These are phyloP conservation scores for Neonectria ditissima DNA, from an alignment of 2,329 filamentous ascomycete genomes.

Conservation along the genomic window DNA sequence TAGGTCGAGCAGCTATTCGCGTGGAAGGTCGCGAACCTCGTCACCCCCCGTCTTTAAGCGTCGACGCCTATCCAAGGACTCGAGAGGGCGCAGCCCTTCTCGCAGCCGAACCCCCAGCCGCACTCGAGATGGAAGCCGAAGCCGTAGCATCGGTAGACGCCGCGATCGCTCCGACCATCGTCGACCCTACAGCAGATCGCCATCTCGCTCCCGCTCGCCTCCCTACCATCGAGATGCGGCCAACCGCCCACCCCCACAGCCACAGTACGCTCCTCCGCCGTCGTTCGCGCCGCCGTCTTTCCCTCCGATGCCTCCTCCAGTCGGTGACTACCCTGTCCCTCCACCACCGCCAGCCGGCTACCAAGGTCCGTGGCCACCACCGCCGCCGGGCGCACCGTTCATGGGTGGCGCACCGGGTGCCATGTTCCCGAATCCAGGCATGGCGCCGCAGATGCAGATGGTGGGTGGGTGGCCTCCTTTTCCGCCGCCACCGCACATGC, in stretches of 20 bases:
- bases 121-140: conserved; percentile 31
- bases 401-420: conserved; percentile 35
- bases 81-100: conserved; percentile 37
- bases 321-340: conserved; percentile 47
- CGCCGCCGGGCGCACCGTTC: conserved; percentile 36
- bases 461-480: conserved; percentile 43
- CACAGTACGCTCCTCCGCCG: conserved; percentile 35
- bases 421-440: conserved; percentile 47
- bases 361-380: conserved; percentile 57
- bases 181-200: conserved; percentile 43
- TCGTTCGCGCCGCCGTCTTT: conserved; percentile 38
- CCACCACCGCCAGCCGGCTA: conserved; percentile 55
- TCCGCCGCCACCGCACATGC: conserved; percentile 35
- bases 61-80: conserved; percentile 42
- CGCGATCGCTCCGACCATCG: conserved; percentile 37
- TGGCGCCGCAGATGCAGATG: conserved; percentile 46
- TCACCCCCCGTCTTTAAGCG: conserved; percentile 50
- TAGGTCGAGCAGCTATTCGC: conserved; percentile 45
- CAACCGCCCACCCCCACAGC: conserved; percentile 42
- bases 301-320: conserved; percentile 36
- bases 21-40: conserved; percentile 46
- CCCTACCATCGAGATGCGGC: conserved; percentile 31
- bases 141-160: conserved; percentile 34
- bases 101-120: conserved; percentile 44
- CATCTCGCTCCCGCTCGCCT: conserved; percentile 43